Percentiles rank a stretch among this genome's conserved stretches.
Conservation (phyloP, 257 asterid genomes). For the Ilex asprella region DNA sequence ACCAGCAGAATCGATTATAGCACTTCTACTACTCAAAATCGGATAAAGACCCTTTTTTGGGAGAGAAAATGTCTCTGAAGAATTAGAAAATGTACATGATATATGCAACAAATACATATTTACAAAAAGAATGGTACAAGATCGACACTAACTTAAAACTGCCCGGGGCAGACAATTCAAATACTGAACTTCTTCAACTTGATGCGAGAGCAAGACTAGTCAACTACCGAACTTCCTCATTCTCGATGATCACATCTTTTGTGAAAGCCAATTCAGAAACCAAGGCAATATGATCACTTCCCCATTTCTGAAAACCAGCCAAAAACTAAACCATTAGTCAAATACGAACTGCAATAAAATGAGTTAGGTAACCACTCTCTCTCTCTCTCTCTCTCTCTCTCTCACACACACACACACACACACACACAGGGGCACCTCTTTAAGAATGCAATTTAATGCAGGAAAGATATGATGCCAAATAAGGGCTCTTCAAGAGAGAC, state of each 20-base stretch:
- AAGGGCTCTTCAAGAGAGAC: no score
- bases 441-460: not conserved
- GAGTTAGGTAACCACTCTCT: not conserved
- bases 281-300: constrained; percentile 95
- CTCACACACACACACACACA: no score
- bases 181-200: no score
- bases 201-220: not conserved
- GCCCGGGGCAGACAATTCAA: not conserved
- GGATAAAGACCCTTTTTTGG: no score
- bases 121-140: no score
- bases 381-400: not conserved
- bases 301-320: constrained; percentile 80
- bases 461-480: not conserved
- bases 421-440: not conserved
- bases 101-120: no score
- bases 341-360: no score
- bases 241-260: constrained; percentile 22
- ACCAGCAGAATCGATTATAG: no score
- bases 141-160: not conserved
- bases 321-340: not conserved
- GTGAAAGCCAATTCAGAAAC: constrained; percentile 78
- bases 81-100: no score
- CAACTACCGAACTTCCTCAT: not conserved
- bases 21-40: no score
- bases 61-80: no score